Conservation (phyloP, 1,284 basidiomycete genomes). For the Apiotrichum veenhuisii region DNA sequence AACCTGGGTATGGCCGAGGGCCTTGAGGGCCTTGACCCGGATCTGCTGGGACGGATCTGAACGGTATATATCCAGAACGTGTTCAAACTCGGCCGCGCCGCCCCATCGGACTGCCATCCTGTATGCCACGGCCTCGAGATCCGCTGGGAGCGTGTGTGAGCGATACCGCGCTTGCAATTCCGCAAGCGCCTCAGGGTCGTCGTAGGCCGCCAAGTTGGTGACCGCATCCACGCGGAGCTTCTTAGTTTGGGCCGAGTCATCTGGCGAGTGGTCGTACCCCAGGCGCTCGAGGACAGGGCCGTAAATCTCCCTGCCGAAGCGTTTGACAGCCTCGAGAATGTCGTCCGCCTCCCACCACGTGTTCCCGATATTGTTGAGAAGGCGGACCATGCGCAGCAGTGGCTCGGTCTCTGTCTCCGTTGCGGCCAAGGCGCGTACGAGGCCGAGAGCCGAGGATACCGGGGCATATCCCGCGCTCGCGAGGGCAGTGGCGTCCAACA, state of each 20-base stretch:
- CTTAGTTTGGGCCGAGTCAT: slow-evolving; percentile 66
- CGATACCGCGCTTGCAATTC: slow-evolving; percentile 72
- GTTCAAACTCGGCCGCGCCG: slow-evolving; percentile 71
- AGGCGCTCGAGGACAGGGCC: slow-evolving; percentile 71
- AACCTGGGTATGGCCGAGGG: slow-evolving; percentile 33
- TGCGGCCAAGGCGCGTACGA: slow-evolving; percentile 63
- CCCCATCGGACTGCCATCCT: no score
- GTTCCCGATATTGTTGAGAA: slow-evolving; percentile 57
- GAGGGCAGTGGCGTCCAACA: slow-evolving; percentile 74
- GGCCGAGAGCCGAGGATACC: slow-evolving; percentile 70
- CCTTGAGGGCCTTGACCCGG: slow-evolving; percentile 62
- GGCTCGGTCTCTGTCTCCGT: slow-evolving; percentile 62
- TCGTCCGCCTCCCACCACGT: slow-evolving; percentile 79
- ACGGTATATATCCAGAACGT: slow-evolving; percentile 64
- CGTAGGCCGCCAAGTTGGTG: slow-evolving; percentile 60
- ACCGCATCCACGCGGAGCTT: slow-evolving; percentile 76
- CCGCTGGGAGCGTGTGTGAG: slow-evolving; percentile 64
- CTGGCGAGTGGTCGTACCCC: slow-evolving; percentile 68
- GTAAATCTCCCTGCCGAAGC: slow-evolving; percentile 68
- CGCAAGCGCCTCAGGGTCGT: slow-evolving; percentile 63
- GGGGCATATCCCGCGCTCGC: slow-evolving; percentile 72
- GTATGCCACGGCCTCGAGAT: no score
- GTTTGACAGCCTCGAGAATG: slow-evolving; percentile 60
- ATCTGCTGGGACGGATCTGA: slow-evolving; percentile 68
- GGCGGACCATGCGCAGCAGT: slow-evolving; percentile 38